Evolutionary conservation across 768 basidiomycete genomes (phyloP).

Genomic region (Russula griseocarnosa): DNA sequence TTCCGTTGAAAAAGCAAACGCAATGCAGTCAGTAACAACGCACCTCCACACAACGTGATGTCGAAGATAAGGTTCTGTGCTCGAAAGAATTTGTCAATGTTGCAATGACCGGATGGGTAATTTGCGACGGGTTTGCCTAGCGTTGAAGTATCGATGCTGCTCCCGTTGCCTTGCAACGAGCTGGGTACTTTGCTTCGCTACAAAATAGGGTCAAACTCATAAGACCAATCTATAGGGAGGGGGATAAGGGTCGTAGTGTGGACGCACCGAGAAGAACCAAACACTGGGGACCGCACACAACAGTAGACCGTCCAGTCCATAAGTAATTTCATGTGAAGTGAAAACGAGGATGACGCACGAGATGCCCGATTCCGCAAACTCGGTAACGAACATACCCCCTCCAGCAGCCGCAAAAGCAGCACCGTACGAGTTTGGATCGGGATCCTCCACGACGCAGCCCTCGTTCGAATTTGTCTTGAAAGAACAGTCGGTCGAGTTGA

Average conservation of each 20-base stretch:
- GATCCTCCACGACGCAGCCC: slow-evolving; percentile 62
- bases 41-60: slow-evolving; percentile 66
- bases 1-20: slow-evolving; percentile 13
- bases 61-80: slow-evolving; percentile 68
- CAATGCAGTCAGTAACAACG: no score
- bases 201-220: not conserved
- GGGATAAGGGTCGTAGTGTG: slow-evolving; percentile 21
- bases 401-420: slow-evolving; percentile 57
- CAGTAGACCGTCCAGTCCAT: not conserved
- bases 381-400: slow-evolving; percentile 75
- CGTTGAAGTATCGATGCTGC: slow-evolving; percentile 50
- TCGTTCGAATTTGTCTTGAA: slow-evolving; percentile 51
- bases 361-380: slow-evolving; percentile 61
- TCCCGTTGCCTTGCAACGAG: slow-evolving; percentile 45
- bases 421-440: slow-evolving; percentile 56
- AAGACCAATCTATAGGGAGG: not conserved
- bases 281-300: slow-evolving; percentile 36
- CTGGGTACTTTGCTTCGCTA: slow-evolving; percentile 46
- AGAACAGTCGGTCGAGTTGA: slow-evolving; percentile 59
- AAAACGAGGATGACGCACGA: slow-evolving; percentile 43
- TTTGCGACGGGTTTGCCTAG: slow-evolving; percentile 68
- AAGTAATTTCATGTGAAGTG: not conserved
- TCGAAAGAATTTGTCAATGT: slow-evolving; percentile 50
- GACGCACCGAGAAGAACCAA: slow-evolving; percentile 57
- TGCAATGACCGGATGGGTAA: slow-evolving; percentile 58